Evolutionary conservation across 305 asterid species (phyloP), one percentile per base, ranked within the genome.

Genomic region (Fraxinus paxiana): DNA sequence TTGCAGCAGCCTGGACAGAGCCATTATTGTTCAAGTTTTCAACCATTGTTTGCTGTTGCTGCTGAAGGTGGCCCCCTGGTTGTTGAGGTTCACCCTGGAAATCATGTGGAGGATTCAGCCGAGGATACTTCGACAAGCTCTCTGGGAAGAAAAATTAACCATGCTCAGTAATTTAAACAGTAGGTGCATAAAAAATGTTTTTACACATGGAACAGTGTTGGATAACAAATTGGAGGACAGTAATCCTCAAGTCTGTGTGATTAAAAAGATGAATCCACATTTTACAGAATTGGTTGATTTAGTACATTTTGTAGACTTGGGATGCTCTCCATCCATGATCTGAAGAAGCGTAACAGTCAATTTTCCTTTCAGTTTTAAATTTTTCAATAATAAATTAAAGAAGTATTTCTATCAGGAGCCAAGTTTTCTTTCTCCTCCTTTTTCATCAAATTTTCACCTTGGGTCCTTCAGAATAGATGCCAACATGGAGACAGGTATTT

Each of bases 111-210:
- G 82, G 18, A 43, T 63, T 76, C 18, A 75, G 51, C 59, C 88
- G 80, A 83, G 88, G 88, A 80, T 79, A 82, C 86, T 85, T 85
- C 6, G 81, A 82, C 79, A 85, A 80, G 78, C 86, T 79, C 86
- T 82, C 88, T 85, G 86, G 4, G 59, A 77, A 81, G 73, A 33
- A 30, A 15, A 70, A 70, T 30, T 13, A 30, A 70, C 38, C 22
- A 69, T 69, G 9, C 28, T 69, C 22, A 69, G 74, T 30, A 69
- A 69, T n/a, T 28, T 69, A 28, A 69, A 69, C 30, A 22, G 72
- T 26, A 26, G 15, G 7, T 10, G 34, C 34, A 24, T 63, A 63
- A 24, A 63, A 12, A 9, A 24, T 0, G n/a, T 3, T 10, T 24
- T 24, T 10, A 59, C 30, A 63, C 72, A 2, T 26, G 34, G 72